phyloP scores from a whole-genome alignment of 176 grass and related monocot species.

The Musa schizocarpa region DNA sequence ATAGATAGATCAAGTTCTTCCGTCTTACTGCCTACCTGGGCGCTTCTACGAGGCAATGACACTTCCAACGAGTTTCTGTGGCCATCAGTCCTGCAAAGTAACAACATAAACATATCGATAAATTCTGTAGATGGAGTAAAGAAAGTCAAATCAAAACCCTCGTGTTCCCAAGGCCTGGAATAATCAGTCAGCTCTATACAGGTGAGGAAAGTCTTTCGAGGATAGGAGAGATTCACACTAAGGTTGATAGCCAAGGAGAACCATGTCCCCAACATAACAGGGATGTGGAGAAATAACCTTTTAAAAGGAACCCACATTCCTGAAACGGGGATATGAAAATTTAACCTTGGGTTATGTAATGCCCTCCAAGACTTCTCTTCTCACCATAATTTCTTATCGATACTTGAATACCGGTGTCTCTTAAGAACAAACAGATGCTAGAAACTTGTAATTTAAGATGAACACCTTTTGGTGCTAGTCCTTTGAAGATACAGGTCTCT shows the following conservation, averaged over 20 bases:
- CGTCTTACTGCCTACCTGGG: constrained; percentile 54
- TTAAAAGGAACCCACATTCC: not conserved
- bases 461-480: constrained; percentile 63
- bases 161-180: too few species aligned
- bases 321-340: too few species aligned
- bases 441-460: constrained; percentile 9
- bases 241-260: not conserved
- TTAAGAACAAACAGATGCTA: constrained; percentile 15
- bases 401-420: not conserved
- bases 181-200: too few species aligned
- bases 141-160: not conserved
- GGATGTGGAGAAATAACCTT: not conserved
- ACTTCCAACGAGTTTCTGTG: constrained; percentile 64
- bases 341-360: not conserved
- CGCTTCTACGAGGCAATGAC: constrained; percentile 76
- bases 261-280: not conserved
- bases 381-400: not conserved
- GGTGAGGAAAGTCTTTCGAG: too few species aligned
- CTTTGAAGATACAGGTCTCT: constrained; percentile 46
- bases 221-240: not conserved
- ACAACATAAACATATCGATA: constrained; percentile 6
- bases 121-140: not conserved
- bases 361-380: not conserved
- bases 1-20: constrained; percentile 18
- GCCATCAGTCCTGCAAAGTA: constrained; percentile 58